phyloP scores from a whole-genome alignment of 306 rosid genomes.

The Elaeagnus macrophylla region DNA sequence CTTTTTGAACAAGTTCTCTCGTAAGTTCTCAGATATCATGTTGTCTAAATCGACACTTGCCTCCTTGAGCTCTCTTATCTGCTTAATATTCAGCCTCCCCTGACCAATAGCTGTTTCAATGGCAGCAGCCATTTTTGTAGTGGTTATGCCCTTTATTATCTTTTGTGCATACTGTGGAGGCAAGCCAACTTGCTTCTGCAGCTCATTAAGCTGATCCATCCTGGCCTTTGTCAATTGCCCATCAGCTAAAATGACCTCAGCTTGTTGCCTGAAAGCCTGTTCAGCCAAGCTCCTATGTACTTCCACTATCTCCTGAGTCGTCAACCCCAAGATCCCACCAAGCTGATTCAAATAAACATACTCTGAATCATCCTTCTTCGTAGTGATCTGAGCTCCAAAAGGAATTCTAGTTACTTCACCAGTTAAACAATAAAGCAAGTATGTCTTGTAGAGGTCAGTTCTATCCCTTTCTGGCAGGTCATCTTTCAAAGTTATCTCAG shows the following conservation, averaged over 20 bases:
- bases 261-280: slow-evolving; percentile 81
- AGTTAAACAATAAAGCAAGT: slow-evolving; percentile 69
- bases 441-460: slow-evolving; percentile 84
- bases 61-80: slow-evolving; percentile 92
- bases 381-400: slow-evolving; percentile 68
- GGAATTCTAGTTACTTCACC: slow-evolving; percentile 79
- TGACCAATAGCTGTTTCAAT: slow-evolving; percentile 87
- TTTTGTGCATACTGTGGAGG: slow-evolving; percentile 83
- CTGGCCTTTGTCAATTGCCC: slow-evolving; percentile 89
- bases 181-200: slow-evolving; percentile 87
- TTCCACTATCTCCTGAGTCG: slow-evolving; percentile 59
- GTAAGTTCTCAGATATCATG: slow-evolving; percentile 75
- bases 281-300: slow-evolving; percentile 84
- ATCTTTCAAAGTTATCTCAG: slow-evolving; percentile 83
- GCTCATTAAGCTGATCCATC: slow-evolving; percentile 66
- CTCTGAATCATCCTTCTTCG: slow-evolving; percentile 85
- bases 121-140: slow-evolving; percentile 90
- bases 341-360: slow-evolving; percentile 71
- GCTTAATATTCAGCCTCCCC: slow-evolving; percentile 80
- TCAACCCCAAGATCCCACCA: slow-evolving; percentile 79
- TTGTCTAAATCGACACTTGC: slow-evolving; percentile 73
- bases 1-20: slow-evolving; percentile 84
- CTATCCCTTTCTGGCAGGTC: slow-evolving; percentile 83
- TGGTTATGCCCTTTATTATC: slow-evolving; percentile 85
- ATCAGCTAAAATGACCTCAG: slow-evolving; percentile 72